Base-by-base conservation (phyloP, 192 early-diverging fungal genomes). In the Geranomyces variabilis region DNA sequence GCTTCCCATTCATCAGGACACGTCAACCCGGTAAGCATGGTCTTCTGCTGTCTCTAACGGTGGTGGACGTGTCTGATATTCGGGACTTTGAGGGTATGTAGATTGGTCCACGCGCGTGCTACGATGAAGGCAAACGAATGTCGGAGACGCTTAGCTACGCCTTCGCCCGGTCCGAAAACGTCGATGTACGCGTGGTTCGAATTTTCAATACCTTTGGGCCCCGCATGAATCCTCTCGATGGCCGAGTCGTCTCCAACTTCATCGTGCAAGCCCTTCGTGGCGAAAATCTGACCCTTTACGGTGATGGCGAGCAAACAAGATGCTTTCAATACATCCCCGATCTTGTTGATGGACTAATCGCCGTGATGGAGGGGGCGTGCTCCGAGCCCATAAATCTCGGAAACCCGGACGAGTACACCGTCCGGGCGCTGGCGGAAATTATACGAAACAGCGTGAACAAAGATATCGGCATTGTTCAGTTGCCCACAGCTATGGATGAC, bases 241-340 rank as follows among this genome's bases (percentile, higher is more conserved):
- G 93, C 15, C 84, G 93, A 21, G 93, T 94, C 28, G 91, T 94
- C 15, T 89, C 87, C 72, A 94, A 94, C 74, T 94, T 94, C 64
- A 93, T 94, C 71, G 88, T 92, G 75, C 93, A 94, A 75, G 90
- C 91, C 0, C 72, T 94, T 21, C 80, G 84, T 48, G 90, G 91
- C 2, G 83, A 94, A 71, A 80, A 89, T 41, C 56, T 93, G 30
- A 94, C 93, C 21, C 80, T 94, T 12, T 94, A 93, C 77, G 93
- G 93, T 15, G 90, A 90, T 60, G 93, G 93, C 14, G 70, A 72
- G 14, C 90, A 94, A 69, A 94, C 93, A 1, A 81, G 93, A 30
- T 92, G 90, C 33, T 94, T 94, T 79, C 91, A 93, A 71, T 94
- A 94, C 62, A 81, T 94, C 12, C 91, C 93, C 64, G 93, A 94